Base-by-base conservation (phyloP, 1,284 basidiomycete species). In the Boletus semigastroideus region DNA sequence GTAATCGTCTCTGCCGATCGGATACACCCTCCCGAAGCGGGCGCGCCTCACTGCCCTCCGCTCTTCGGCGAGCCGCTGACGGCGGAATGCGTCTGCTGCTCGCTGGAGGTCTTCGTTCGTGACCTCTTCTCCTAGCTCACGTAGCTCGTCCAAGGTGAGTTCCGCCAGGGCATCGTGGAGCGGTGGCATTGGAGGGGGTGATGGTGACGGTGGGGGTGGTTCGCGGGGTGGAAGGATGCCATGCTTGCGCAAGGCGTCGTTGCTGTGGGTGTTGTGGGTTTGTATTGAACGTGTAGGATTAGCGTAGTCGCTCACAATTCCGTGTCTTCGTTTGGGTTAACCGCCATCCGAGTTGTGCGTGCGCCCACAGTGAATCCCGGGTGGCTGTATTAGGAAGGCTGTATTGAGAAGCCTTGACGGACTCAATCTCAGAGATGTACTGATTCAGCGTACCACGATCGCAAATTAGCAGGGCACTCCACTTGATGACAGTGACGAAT, bases 1-100 rank as follows among this genome's bases (percentile, higher is more conserved):
- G 71, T 98, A 99, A 68, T 98, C 95, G 17, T 94, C 93, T 57
- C 96, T 77, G 28, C 85, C 84, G 56, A 99, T 96, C 3, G 94
- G 94, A 70, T 89, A 90, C 45, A 98, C 83, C 42, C 85, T 74
- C 19, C 96, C 94, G 66, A 94, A 98, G 49, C 86, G 82, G 10
- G 85, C 86, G 54, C 76, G 80, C 61, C 80, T 80, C 53, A 82
- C 75, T 52, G 83, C 80, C 28, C 73, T 74, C 49, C 78, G 77
- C 62, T 94, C 81, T 56, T 90, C 83, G 5, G 76, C 78, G 42
- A 94, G 65, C 30, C 89, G 79, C 64, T 87, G 81, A 57, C 79
- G 74, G 16, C 86, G 77, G 60, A 90, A 85, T 42, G 80, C 74
- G 53, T 86, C 84, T 55, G 95, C 84, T 54, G 87, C 76, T 31